Percentiles rank a stretch among this genome's conserved stretches.
These are phyloP conservation scores for Neofusicoccum sp. DNA, from an alignment of 2,329 filamentous ascomycete species.

Conservation along the genomic window DNA sequence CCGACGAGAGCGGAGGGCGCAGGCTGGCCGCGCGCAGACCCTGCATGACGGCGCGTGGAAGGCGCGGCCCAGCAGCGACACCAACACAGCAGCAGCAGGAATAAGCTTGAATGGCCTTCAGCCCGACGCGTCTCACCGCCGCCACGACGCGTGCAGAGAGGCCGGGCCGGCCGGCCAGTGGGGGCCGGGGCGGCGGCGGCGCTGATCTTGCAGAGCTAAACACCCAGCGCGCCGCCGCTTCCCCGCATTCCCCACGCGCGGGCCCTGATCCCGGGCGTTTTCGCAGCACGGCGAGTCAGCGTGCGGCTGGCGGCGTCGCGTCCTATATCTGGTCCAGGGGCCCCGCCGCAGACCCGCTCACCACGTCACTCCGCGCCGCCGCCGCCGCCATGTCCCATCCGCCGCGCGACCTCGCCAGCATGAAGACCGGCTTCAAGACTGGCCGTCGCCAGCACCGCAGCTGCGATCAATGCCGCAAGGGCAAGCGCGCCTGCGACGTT, in stretches of 20 bases:
- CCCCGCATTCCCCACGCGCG: slow-evolving; percentile 10
- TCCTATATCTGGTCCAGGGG: slow-evolving; percentile 19
- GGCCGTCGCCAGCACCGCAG: slow-evolving; percentile 47
- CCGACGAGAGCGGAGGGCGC: too few species aligned
- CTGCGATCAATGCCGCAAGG: slow-evolving; percentile 51
- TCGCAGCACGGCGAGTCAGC: slow-evolving; percentile 10
- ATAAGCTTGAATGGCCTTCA: too few species aligned
- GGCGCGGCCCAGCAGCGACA: too few species aligned
- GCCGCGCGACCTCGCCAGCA: slow-evolving; percentile 1
- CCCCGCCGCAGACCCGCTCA: slow-evolving; percentile 16
- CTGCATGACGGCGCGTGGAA: too few species aligned
- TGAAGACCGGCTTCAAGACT: slow-evolving; percentile 30
- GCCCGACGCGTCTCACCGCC: too few species aligned
- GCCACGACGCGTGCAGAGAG: too few species aligned
- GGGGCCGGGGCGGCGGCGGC: too few species aligned
- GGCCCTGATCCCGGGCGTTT: slow-evolving; percentile 1
- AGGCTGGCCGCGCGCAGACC: too few species aligned
- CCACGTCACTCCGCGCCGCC: slow-evolving; percentile 15
- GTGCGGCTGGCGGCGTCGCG: slow-evolving; percentile 12
- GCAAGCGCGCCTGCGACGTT: slow-evolving; percentile 50
- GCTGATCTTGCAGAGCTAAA: too few species aligned
- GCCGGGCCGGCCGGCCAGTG: too few species aligned
- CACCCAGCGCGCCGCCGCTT: background rate
- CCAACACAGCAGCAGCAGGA: too few species aligned
- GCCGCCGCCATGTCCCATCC: slow-evolving; percentile 15